Base-by-base conservation (phyloP, 345 rosid genomes). In the Brassica juncea region DNA sequence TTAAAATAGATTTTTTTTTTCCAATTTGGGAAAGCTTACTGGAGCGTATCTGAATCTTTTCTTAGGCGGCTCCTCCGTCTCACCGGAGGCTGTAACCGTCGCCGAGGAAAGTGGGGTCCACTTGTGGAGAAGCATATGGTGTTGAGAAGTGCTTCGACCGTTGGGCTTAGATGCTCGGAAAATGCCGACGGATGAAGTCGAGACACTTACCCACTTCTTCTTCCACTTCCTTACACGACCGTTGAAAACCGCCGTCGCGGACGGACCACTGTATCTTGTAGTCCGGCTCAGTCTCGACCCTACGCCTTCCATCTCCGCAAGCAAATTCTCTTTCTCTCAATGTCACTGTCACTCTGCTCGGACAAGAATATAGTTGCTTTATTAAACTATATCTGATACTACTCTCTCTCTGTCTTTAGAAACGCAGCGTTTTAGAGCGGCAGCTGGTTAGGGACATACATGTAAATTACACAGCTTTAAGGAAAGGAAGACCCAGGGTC, bases 201-300 rank as follows among this genome's bases (percentile, higher is more conserved):
- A 80, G 68, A 95, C 93, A 80, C 94, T 91, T 80, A 95, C 96
- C 99, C 99, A 95, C 85, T 87, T 91, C 89, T 89, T 91, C 93
- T 88, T 95, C 99, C 99, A 93, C 86, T 85, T 91, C 83, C 98
- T 87, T 14, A 95, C 99, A 7, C 93, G 97, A 4, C 99, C 97
- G 75, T 80, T 93, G 77, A 95, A 90, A 62, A 90, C 93, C 15
- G 90, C 90, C 71, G 91, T 73, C 39, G 97, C 71, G 1, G 92
- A 78, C 12, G 88, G 86, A 64, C 94, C 92, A 85, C 70, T 81
- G 75, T 87, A 91, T 69, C 97, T 85, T 60, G 97, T 86, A 4
- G 91, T 85, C 25, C 99, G 90, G 80, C 97, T 92, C 68, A 92
- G 72, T 76, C 97, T 84, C 47, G 97, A 90, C 58, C 94, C 99